Conservation (phyloP, 169 alveolate species). For the Neospora caninum region DNA sequence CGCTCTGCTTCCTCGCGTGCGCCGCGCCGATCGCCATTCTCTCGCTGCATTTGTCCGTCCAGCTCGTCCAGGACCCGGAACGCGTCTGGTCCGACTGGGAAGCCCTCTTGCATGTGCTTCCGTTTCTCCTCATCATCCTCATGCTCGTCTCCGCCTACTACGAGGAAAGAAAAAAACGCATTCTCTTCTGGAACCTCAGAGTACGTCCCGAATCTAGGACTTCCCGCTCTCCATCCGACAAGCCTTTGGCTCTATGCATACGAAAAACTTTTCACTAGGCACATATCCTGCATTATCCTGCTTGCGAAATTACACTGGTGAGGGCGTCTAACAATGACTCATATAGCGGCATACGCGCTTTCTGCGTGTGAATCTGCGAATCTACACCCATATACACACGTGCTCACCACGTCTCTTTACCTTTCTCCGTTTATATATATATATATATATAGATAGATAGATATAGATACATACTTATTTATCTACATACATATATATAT, state of each 20-base stretch:
- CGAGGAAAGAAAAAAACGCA: constrained; percentile 14
- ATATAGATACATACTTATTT: too few species aligned
- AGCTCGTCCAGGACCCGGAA: not conserved
- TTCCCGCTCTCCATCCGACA: not conserved
- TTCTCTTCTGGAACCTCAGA: constrained; percentile 29
- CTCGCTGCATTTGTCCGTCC: not conserved
- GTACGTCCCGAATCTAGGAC: not conserved
- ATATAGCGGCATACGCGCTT: too few species aligned
- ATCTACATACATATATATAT: too few species aligned
- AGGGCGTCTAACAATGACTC: too few species aligned
- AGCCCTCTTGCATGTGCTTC: not conserved
- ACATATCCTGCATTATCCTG: too few species aligned
- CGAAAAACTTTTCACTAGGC: too few species aligned
- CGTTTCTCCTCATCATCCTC: constrained; percentile 3
- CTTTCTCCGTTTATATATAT: too few species aligned
- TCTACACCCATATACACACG: too few species aligned
- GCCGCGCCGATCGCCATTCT: not conserved
- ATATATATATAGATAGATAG: too few species aligned
- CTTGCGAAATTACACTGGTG: too few species aligned
- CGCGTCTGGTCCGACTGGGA: constrained; percentile 27
- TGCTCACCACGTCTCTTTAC: too few species aligned
- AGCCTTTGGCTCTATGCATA: not conserved
- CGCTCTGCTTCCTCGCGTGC: not conserved
- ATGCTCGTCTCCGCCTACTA: constrained; percentile 17
- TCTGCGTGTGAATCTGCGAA: too few species aligned